Conservation (phyloP, 2,329 filamentous ascomycete species). For the Botrytis porri region DNA sequence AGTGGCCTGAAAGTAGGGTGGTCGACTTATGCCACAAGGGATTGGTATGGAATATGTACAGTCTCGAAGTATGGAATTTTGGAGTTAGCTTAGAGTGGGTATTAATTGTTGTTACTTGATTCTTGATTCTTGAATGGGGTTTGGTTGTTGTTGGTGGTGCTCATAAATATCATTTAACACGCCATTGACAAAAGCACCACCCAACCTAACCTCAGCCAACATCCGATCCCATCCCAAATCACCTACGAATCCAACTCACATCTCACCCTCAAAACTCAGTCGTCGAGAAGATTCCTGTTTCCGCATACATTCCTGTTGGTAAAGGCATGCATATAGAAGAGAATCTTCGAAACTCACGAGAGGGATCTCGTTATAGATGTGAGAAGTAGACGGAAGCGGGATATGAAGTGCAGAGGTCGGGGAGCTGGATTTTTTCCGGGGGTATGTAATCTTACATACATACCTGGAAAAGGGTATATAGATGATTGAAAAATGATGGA, state of each 20-base stretch:
- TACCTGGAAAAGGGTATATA: too few species aligned
- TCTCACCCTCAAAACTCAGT: too few species aligned
- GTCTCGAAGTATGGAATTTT: too few species aligned
- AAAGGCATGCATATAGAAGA: background rate
- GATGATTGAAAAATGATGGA: too few species aligned
- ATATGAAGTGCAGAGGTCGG: too few species aligned
- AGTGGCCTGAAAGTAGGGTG: too few species aligned
- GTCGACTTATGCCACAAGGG: rapidly evolving
- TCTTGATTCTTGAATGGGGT: background rate
- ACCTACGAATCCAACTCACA: too few species aligned
- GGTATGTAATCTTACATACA: too few species aligned
- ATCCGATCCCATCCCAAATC: too few species aligned
- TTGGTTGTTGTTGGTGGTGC: background rate
- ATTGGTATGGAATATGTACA: rapidly evolving
- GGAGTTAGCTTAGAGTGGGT: background rate
- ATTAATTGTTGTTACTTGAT: background rate
- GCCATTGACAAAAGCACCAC: too few species aligned
- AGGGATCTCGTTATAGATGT: background rate
- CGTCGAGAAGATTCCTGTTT: background rate
- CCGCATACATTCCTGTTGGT: background rate
- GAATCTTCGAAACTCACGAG: rapidly evolving
- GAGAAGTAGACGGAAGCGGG: background rate
- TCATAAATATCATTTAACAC: rapidly evolving
- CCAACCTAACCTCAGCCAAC: too few species aligned
- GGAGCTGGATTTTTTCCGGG: too few species aligned